phyloP scores from a whole-genome alignment of 179 eudicot genomes.

The Carnegiea gigantea region DNA sequence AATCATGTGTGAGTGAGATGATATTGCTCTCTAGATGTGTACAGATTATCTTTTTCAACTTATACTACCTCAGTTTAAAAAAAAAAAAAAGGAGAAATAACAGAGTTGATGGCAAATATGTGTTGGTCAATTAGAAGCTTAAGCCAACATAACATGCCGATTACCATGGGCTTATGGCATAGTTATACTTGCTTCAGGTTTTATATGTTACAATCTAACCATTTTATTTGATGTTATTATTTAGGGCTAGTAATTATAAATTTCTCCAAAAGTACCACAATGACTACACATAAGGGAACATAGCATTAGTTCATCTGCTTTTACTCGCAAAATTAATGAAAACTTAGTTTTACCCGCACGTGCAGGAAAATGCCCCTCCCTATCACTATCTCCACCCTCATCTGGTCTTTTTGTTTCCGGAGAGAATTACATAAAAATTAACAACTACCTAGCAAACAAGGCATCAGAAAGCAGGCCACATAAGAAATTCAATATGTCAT shows the following conservation, averaged over 20 bases:
- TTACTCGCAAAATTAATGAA: background rate
- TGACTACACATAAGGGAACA: background rate
- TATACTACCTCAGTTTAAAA: background rate
- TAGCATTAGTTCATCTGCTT: background rate
- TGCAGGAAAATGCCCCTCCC: background rate
- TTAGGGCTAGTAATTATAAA: background rate
- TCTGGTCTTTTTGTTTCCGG: background rate
- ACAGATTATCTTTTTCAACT: background rate
- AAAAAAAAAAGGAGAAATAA: too few relatives aligned
- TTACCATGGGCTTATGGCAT: background rate
- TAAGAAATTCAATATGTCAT: too few relatives aligned
- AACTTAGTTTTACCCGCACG: background rate
- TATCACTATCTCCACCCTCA: background rate
- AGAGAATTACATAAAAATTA: too few relatives aligned
- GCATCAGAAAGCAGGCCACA: too few relatives aligned
- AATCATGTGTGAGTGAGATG: too few relatives aligned
- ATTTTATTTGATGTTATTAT: background rate
- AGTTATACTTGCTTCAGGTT: background rate
- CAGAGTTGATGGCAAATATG: background rate
- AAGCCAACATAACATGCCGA: background rate
- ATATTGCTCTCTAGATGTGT: too few relatives aligned
- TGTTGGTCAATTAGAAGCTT: background rate
- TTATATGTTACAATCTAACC: background rate
- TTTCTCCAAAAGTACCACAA: background rate
- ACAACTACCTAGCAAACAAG: too few relatives aligned